Conservation (phyloP, 257 asterid species). For the Solanum virginianum region DNA sequence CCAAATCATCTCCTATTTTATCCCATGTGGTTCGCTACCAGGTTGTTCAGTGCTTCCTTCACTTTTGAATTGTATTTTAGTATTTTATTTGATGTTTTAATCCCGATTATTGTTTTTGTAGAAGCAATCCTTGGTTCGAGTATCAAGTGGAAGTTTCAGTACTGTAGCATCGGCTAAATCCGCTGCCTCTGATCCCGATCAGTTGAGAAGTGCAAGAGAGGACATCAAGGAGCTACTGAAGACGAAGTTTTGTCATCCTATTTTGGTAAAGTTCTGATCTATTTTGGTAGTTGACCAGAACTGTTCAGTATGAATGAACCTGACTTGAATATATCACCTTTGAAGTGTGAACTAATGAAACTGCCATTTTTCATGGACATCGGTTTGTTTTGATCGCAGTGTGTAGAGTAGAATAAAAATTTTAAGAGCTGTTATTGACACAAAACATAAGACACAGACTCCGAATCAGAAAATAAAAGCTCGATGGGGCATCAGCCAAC, state of each 20-base stretch:
- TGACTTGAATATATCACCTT: background rate
- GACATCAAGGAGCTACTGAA: constrained; percentile 70
- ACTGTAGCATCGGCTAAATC: constrained; percentile 55
- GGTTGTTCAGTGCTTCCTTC: constrained; percentile 15
- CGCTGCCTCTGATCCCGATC: constrained; percentile 63
- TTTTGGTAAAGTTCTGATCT: constrained; percentile 35
- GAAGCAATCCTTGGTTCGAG: constrained; percentile 27
- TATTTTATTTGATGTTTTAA: background rate
- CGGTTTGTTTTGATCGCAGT: background rate
- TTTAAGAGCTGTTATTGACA: background rate
- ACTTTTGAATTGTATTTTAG: background rate
- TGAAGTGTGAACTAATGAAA: background rate
- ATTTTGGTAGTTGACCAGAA: background rate
- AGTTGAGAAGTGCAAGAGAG: constrained; percentile 87
- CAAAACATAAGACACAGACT: background rate
- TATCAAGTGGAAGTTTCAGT: constrained; percentile 37
- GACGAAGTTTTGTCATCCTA: constrained; percentile 67
- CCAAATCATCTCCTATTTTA: constrained; percentile 45
- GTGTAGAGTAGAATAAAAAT: background rate
- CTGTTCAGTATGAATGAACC: background rate
- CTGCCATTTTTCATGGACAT: background rate
- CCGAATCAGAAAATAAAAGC: background rate
- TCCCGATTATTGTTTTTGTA: background rate
- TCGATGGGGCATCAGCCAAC: background rate
- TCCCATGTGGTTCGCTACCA: constrained; percentile 39